Base-by-base conservation (phyloP, 768 basidiomycete genomes). In the Crucibulum laeve region DNA sequence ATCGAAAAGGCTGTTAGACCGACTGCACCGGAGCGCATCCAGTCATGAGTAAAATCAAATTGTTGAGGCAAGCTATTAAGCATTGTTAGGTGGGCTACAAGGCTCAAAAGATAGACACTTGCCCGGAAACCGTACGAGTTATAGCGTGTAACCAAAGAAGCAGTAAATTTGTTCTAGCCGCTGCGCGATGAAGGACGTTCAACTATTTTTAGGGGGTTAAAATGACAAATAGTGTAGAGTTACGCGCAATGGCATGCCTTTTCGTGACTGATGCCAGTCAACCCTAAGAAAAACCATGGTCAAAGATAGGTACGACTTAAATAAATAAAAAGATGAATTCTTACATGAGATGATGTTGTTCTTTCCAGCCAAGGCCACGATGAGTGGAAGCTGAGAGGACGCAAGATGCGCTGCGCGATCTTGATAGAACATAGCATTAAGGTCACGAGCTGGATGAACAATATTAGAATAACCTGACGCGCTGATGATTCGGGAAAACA, bases 251-350 rank as follows among this genome's bases (percentile, higher is more conserved):
- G 22, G 42, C 46, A 13, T 40, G 68, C 70, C 61, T 71, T 75
- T 54, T 81, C 79, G 45, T 80, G 77, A 6, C 73, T 59, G 25
- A 81, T 58, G 3, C 79, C 78, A 8, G 76, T 80, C 38, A 79
- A 39, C 53, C 65, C 76, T 77, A 40, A 14, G n/a, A n/a, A n/a
- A n/a, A n/a, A n/a, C n/a, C n/a, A n/a, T n/a, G n/a, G n/a, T n/a
- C n/a, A n/a, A n/a, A n/a, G n/a, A n/a, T n/a, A n/a, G n/a, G n/a
- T n/a, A n/a, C n/a, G n/a, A n/a, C n/a, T n/a, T n/a, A n/a, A n/a
- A n/a, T n/a, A n/a, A n/a, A n/a, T n/a, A 18, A 32, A 8, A 11
- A 24, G 30, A 25, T 14, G 17, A 17, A 13, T 19, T 46, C 60
- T 54, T 50, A 75, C 76, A 69, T 7, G 77, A 78, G 35, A 80